Conservation (phyloP, 305 asterid species). For the Petunia hybrid region DNA sequence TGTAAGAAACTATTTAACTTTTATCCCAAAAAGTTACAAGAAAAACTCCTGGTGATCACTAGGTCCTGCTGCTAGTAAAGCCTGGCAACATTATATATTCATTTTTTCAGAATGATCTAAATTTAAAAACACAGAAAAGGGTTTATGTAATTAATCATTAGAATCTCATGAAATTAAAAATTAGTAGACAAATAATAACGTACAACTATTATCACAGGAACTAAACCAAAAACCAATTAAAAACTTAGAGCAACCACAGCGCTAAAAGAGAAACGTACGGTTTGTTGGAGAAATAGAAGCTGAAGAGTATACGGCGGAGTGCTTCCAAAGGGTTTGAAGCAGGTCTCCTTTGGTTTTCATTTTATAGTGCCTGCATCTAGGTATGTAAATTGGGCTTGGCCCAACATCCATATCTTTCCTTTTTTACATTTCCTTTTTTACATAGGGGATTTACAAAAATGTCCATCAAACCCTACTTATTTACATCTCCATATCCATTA, state of each 20-base stretch:
- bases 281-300: background rate
- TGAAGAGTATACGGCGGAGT: background rate
- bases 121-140: background rate
- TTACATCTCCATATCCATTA: no score
- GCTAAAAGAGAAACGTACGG: background rate
- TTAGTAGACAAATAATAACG: background rate
- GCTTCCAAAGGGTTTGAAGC: background rate
- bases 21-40: no score
- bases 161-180: background rate
- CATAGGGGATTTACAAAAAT: no score
- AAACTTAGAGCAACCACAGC: background rate
- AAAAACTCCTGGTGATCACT: no score
- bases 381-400: constrained; percentile 1
- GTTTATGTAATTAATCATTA: background rate
- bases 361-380: background rate
- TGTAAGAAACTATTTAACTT: no score
- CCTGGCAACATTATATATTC: no score
- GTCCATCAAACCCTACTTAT: no score
- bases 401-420: background rate
- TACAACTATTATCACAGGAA: background rate
- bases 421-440: no score
- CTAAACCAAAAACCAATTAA: background rate
- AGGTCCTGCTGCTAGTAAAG: no score
- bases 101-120: no score
- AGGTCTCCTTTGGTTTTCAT: background rate